These are phyloP conservation scores for Ganoderma lingzhi DNA, from an alignment of 1,284 basidiomycete genomes.

Conservation along the genomic window DNA sequence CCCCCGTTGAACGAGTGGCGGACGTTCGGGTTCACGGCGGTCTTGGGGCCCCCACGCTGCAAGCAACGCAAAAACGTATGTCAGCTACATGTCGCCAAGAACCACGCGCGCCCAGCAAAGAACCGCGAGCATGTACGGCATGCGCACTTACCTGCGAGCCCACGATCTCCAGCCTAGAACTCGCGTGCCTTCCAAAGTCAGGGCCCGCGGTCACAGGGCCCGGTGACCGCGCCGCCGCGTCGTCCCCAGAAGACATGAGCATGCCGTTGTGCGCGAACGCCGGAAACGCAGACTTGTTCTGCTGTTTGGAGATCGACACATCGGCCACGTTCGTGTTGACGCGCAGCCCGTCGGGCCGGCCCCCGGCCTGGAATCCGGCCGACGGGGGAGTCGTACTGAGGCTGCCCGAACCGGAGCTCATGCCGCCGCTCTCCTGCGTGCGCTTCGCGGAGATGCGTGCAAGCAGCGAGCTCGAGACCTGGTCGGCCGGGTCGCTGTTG, in stretches of 20 bases:
- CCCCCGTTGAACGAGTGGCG: slow-evolving; percentile 79
- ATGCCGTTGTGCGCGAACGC: slow-evolving; percentile 78
- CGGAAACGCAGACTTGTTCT: slow-evolving; percentile 83
- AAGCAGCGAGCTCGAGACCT: slow-evolving; percentile 65
- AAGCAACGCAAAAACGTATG: slow-evolving; percentile 14
- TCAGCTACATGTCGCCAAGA: slow-evolving; percentile 27
- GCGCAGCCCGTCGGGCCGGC: slow-evolving; percentile 71
- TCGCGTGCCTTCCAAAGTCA: slow-evolving; percentile 78
- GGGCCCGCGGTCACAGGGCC: slow-evolving; percentile 83
- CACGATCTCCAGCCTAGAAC: slow-evolving; percentile 72
- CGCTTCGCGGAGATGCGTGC: slow-evolving; percentile 76
- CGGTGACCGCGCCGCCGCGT: slow-evolving; percentile 69
- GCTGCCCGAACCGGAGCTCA: slow-evolving; percentile 51
- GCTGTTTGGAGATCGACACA: slow-evolving; percentile 62
- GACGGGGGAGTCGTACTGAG: slow-evolving; percentile 51
- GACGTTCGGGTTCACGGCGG: slow-evolving; percentile 59
- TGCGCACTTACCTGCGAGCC: slow-evolving; percentile 66
- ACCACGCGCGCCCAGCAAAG: neutral
- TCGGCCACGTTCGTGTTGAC: slow-evolving; percentile 77
- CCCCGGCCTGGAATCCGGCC: slow-evolving; percentile 46
- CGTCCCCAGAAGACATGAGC: slow-evolving; percentile 69
- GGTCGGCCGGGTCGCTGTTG: slow-evolving; percentile 79
- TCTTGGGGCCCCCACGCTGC: slow-evolving; percentile 60
- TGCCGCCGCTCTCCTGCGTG: slow-evolving; percentile 53
- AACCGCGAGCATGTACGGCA: slow-evolving; percentile 20